Conservation (phyloP, 2,329 filamentous ascomycete genomes). For the Acrodontium crateriforme region DNA sequence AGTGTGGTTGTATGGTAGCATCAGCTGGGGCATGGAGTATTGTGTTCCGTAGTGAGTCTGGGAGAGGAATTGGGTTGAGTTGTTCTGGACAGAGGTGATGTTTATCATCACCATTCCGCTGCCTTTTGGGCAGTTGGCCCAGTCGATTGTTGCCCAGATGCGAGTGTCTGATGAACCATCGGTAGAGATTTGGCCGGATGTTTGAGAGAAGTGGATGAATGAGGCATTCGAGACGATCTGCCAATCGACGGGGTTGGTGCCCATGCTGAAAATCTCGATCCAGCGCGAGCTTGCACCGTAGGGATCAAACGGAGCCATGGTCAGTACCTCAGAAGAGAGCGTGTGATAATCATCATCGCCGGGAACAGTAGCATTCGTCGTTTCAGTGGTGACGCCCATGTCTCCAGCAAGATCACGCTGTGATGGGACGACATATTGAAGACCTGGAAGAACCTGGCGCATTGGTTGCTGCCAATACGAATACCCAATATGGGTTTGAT, state of each 20-base stretch:
- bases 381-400: conserved; percentile 51
- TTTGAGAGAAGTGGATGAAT: conserved; percentile 40
- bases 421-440: conserved; percentile 44
- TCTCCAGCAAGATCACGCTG: conserved; percentile 48
- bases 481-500: conserved; percentile 39
- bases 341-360: conserved; percentile 51
- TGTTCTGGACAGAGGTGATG: conserved; percentile 38
- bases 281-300: conserved; percentile 43
- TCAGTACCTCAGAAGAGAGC: conserved; percentile 39
- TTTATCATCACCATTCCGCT: conserved; percentile 30
- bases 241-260: conserved; percentile 41
- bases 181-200: conserved; percentile 35
- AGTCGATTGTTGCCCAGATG: conserved; percentile 44
- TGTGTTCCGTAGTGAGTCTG: conserved; percentile 25
- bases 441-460: conserved; percentile 50
- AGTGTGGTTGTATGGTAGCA: conserved; percentile 42
- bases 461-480: conserved; percentile 55
- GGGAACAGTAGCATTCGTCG: conserved; percentile 51
- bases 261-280: conserved; percentile 51
- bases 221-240: conserved; percentile 31
- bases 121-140: conserved; percentile 32
- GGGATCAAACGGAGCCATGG: conserved; percentile 42
- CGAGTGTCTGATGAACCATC: conserved; percentile 36
- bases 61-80: conserved; percentile 2
- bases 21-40: conserved; percentile 30